Conservation (phyloP, 768 basidiomycete genomes). For the Boletellus ananas region DNA sequence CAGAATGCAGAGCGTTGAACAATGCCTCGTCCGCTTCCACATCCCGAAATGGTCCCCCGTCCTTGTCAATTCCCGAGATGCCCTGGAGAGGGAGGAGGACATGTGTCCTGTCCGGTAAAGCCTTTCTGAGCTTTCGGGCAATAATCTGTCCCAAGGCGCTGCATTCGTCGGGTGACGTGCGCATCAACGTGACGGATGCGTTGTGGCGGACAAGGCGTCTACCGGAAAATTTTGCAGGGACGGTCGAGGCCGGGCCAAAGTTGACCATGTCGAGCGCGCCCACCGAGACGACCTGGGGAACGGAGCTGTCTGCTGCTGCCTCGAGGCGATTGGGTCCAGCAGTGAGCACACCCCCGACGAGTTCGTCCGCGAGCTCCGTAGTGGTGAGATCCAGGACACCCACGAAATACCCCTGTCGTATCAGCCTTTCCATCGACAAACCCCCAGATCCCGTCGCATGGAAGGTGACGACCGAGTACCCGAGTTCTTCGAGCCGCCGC, state of each 20-base stretch:
- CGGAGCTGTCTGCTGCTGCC: slow-evolving; percentile 15
- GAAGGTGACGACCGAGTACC: slow-evolving; percentile 23
- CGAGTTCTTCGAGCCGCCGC: slow-evolving; percentile 19
- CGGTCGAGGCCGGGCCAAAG: slow-evolving; percentile 28
- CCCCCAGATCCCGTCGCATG: slow-evolving; percentile 31
- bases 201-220: slow-evolving; percentile 25
- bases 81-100: slow-evolving; percentile 25
- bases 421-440: slow-evolving; percentile 28
- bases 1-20: slow-evolving; percentile 13
- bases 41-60: slow-evolving; percentile 24
- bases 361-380: slow-evolving; percentile 32
- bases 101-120: slow-evolving; percentile 13
- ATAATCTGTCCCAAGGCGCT: slow-evolving; percentile 19
- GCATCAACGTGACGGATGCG: slow-evolving; percentile 28
- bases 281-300: slow-evolving; percentile 30
- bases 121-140: slow-evolving; percentile 16
- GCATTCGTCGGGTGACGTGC: slow-evolving; percentile 26
- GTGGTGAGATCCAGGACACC: slow-evolving; percentile 32
- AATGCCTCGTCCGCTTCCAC: slow-evolving; percentile 23
- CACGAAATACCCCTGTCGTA: slow-evolving; percentile 20
- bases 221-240: slow-evolving; percentile 17
- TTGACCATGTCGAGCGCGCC: slow-evolving; percentile 35
- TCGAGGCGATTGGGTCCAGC: slow-evolving; percentile 28
- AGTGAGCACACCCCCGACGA: slow-evolving; percentile 27
- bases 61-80: slow-evolving; percentile 24